These are phyloP conservation scores for Sphenostylis stenocarpa DNA, from an alignment of 306 rosid genomes.

Conservation along the genomic window DNA sequence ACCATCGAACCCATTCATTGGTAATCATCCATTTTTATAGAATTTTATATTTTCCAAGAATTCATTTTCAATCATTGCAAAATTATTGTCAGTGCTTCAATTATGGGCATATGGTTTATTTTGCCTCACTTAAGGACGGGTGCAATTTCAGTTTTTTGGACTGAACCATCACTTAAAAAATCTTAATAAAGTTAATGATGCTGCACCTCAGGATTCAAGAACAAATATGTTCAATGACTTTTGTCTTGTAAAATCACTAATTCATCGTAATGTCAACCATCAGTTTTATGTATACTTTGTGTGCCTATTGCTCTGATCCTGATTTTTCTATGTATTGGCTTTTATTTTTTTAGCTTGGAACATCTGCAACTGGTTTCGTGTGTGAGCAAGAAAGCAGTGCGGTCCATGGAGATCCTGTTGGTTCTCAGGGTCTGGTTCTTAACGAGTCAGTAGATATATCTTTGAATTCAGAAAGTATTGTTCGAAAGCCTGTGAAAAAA, in stretches of 20 bases:
- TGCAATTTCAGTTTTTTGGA: conserved; percentile 19
- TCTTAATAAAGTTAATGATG: conserved; percentile 19
- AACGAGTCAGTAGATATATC: conserved; percentile 36
- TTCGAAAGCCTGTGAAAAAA: conserved; percentile 43
- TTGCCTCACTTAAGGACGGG: neutral
- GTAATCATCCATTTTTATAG: neutral
- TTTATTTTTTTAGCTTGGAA: conserved; percentile 47
- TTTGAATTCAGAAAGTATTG: conserved; percentile 27
- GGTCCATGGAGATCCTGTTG: conserved; percentile 31
- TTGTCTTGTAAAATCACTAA: conserved; percentile 23
- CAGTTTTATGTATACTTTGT: conserved; percentile 36
- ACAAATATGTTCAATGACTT: too few relatives aligned
- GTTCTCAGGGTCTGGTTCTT: conserved; percentile 31
- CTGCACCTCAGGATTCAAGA: conserved; percentile 23
- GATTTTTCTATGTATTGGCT: conserved; percentile 6
- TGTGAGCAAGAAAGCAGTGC: conserved; percentile 24
- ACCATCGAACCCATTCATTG: neutral
- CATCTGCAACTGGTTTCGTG: conserved; percentile 32
- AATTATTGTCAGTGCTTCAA: neutral
- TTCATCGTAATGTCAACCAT: conserved; percentile 29
- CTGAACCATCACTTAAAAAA: conserved; percentile 26
- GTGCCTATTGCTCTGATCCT: neutral
- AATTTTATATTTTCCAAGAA: neutral
- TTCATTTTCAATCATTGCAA: neutral
- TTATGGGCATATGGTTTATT: neutral